Conservation (phyloP, 768 basidiomycete genomes). For the Naganishia kalamii region DNA sequence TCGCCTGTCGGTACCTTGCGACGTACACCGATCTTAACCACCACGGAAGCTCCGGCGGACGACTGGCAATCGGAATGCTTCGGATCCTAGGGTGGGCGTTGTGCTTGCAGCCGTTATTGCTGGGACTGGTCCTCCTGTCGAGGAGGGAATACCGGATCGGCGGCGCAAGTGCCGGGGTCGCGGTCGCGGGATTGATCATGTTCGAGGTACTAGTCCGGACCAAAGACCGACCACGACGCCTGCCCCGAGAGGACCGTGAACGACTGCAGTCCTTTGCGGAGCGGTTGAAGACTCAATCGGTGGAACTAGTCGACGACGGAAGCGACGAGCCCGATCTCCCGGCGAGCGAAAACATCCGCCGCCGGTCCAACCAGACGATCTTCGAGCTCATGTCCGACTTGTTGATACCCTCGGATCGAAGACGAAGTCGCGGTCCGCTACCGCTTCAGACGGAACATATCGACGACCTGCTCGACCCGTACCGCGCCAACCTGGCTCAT, state of each 20-base stretch:
- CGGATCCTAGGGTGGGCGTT: conserved; percentile 66
- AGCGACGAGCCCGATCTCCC: not conserved
- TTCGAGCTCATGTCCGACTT: conserved; percentile 70
- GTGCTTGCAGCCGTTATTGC: conserved; percentile 65
- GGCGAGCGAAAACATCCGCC: conserved; percentile 43
- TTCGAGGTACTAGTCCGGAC: conserved; percentile 51
- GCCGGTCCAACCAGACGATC: conserved; percentile 72
- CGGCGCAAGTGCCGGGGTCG: conserved; percentile 57
- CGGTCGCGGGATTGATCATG: conserved; percentile 54
- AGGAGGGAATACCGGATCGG: conserved; percentile 67
- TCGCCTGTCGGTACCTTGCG: conserved; percentile 69
- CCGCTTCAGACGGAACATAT: conserved; percentile 60
- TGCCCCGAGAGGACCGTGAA: conserved; percentile 52
- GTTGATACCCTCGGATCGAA: conserved; percentile 61
- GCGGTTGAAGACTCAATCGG: conserved; percentile 22
- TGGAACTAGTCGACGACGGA: conserved; percentile 10
- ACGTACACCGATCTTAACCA: conserved; percentile 71
- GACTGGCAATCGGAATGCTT: conserved; percentile 68
- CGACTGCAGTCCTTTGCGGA: conserved; percentile 47
- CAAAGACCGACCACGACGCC: conserved; percentile 40
- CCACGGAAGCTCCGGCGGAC: conserved; percentile 61
- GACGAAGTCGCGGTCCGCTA: conserved; percentile 56
- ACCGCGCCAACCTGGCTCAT: conserved; percentile 17
- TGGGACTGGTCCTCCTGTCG: conserved; percentile 67
- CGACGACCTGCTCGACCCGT: conserved; percentile 52